phyloP scores from a whole-genome alignment of 345 rosid genomes.

The Lepidium aucheri region DNA sequence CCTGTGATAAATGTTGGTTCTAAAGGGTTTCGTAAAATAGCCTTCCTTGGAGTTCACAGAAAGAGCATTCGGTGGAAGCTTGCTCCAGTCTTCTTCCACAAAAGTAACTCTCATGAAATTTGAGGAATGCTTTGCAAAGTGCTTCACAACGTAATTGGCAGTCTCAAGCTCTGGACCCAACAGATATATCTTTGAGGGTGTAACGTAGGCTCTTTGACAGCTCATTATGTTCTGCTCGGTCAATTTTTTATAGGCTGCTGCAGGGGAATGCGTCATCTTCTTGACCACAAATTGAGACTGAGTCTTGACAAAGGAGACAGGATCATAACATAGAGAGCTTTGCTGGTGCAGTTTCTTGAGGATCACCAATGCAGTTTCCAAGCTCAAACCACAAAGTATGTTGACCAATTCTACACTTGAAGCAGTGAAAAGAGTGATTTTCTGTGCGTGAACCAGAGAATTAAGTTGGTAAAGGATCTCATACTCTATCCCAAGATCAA shows the following conservation, averaged over 20 bases:
- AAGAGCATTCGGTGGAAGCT: constrained; percentile 56
- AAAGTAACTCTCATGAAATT: constrained; percentile 82
- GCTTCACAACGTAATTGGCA: constrained; percentile 74
- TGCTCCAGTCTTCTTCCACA: constrained; percentile 97
- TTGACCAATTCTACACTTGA: constrained; percentile 37
- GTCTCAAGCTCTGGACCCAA: constrained; percentile 90
- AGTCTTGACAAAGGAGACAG: constrained; percentile 41
- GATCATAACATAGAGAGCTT: constrained; percentile 55
- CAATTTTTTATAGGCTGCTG: constrained; percentile 36
- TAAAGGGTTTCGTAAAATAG: constrained; percentile 53
- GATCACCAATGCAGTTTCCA: constrained; percentile 43
- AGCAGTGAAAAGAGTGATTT: constrained; percentile 51
- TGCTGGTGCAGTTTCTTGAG: constrained; percentile 68
- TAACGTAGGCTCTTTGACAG: constrained; percentile 72
- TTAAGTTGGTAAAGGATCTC: constrained; percentile 79
- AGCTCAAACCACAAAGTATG: constrained; percentile 32
- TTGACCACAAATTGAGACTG: constrained; percentile 32
- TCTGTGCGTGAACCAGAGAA: constrained; percentile 71
- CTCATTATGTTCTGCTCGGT: constrained; percentile 52
- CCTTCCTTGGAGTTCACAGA: constrained; percentile 61
- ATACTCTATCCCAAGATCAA: constrained; percentile 27
- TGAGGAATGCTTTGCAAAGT: constrained; percentile 69
- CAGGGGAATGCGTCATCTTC: constrained; percentile 31
- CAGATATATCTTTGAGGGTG: constrained; percentile 81
- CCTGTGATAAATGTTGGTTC: constrained; percentile 65